These are phyloP conservation scores for Wallacemonas collosoma DNA, from an alignment of 208 protist species.

Conservation along the genomic window DNA sequence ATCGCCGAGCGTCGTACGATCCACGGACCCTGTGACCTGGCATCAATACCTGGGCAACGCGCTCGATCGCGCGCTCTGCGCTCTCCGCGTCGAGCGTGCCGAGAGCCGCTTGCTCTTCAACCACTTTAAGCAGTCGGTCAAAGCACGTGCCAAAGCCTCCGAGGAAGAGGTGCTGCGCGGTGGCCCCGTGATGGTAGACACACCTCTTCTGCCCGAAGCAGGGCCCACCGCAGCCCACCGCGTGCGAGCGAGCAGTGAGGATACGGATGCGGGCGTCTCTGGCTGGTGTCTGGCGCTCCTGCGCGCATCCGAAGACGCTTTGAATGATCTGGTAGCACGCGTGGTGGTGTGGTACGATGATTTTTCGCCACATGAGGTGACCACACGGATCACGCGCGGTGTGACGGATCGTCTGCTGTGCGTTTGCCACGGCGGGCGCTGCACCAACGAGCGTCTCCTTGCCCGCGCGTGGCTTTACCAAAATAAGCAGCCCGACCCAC, in stretches of 20 bases:
- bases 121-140: not conserved
- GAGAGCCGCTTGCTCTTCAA: not conserved
- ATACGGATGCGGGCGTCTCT: too few relatives aligned
- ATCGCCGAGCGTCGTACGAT: too few relatives aligned
- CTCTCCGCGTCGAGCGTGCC: slow-evolving; percentile 10
- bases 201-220: too few relatives aligned
- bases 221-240: too few relatives aligned
- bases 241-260: too few relatives aligned
- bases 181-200: too few relatives aligned
- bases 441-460: not conserved
- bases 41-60: not conserved
- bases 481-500: not conserved
- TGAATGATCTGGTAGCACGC: slow-evolving; percentile 2
- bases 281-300: too few relatives aligned
- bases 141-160: not conserved
- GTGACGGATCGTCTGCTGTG: not conserved
- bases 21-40: not conserved
- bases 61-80: not conserved
- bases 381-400: not conserved
- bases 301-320: not conserved
- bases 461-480: slow-evolving; percentile 11
- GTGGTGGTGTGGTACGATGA: slow-evolving; percentile 26
- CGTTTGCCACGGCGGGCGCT: not conserved
- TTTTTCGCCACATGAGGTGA: not conserved
- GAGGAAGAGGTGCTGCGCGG: not conserved